These are phyloP conservation scores for Thermothelomyces thermophilus DNA, from an alignment of 2,329 filamentous ascomycete genomes.

Conservation along the genomic window DNA sequence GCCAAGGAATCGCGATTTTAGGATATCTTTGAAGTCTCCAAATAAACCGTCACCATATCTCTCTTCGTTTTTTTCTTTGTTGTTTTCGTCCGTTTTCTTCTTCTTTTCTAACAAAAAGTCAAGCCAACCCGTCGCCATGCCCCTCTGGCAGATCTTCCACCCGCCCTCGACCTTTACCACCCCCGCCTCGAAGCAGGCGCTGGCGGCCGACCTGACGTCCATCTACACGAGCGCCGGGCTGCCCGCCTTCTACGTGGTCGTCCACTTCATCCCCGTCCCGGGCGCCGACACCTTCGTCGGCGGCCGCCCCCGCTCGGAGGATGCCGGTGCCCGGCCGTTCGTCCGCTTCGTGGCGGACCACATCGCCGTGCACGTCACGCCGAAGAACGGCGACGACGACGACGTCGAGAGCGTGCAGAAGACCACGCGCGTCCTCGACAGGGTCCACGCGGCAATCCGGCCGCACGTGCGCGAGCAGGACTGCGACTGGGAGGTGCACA, in stretches of 20 bases:
- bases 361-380: constrained; percentile 16
- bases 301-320: constrained; percentile 6
- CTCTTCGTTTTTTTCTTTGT: too few relatives aligned
- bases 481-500: constrained; percentile 38
- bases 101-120: too few relatives aligned
- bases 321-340: constrained; percentile 16
- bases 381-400: too few relatives aligned
- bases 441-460: constrained; percentile 31
- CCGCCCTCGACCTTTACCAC: constrained; percentile 16
- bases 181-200: constrained; percentile 11
- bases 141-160: constrained; percentile 23
- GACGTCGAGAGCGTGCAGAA: not conserved
- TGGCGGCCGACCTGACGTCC: constrained; percentile 14
- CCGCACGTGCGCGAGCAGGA: constrained; percentile 36
- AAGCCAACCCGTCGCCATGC: too few relatives aligned
- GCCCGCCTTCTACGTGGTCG: constrained; percentile 20
- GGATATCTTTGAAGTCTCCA: too few relatives aligned
- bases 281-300: constrained; percentile 16
- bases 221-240: constrained; percentile 16
- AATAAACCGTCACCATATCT: too few relatives aligned
- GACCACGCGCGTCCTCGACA: not conserved
- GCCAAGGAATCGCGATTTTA: too few relatives aligned
- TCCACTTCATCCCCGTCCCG: constrained; percentile 16
- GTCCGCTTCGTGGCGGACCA: constrained; percentile 19
- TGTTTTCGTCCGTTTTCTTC: too few relatives aligned